A percentile compares a stretch with the other conserved stretches of the same genome.
Evolutionary conservation across 2,329 filamentous ascomycete genomes (phyloP).

Genomic region (Diaporthe longicolla): DNA sequence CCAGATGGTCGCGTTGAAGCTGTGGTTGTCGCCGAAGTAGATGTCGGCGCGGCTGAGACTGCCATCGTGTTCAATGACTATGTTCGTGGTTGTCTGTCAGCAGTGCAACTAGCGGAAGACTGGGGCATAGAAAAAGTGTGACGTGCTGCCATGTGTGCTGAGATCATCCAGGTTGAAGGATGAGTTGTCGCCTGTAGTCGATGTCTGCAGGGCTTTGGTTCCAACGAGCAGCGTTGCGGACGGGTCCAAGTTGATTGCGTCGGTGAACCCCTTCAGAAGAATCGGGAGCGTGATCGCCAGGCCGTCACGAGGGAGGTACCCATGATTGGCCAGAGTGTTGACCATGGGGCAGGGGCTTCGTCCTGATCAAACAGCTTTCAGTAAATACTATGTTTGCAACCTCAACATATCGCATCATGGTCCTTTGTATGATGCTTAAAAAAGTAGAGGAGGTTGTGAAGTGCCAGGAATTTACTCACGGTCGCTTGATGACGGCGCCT

Average conservation of each 20-base stretch:
- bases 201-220: constrained; percentile 41
- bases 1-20: constrained; percentile 50
- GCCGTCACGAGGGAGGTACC: constrained; percentile 26
- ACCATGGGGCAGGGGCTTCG: constrained; percentile 33
- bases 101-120: not conserved
- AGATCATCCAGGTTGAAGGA: constrained; percentile 51
- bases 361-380: not conserved
- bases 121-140: not conserved
- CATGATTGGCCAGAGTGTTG: constrained; percentile 25
- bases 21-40: constrained; percentile 50
- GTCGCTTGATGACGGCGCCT: constrained; percentile 16
- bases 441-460: too few species aligned
- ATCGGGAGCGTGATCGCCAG: not conserved
- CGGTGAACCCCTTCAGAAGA: constrained; percentile 14
- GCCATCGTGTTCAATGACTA: constrained; percentile 55
- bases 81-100: not conserved
- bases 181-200: constrained; percentile 48
- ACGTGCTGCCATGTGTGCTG: constrained; percentile 45
- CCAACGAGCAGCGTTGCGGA: constrained; percentile 26
- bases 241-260: constrained; percentile 19
- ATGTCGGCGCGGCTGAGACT: constrained; percentile 51
- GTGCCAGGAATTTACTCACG: not conserved
- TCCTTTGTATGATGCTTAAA: too few species aligned
- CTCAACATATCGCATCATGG: not conserved
- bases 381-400: not conserved